Conservation (phyloP, 495 filamentous ascomycete genomes). For the Xylaria longipes region DNA sequence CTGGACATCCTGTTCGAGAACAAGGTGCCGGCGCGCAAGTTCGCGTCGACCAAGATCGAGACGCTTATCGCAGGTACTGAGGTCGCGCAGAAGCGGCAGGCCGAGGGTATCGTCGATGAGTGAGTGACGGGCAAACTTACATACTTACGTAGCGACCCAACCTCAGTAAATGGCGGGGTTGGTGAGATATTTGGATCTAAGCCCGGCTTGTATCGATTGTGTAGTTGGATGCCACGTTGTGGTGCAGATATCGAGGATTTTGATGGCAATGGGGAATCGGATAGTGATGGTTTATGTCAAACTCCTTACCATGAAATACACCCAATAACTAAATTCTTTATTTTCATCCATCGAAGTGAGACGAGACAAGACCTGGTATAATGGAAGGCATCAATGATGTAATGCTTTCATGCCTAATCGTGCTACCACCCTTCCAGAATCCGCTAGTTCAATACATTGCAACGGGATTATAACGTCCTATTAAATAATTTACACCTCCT, state of each 20-base stretch:
- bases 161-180: too few relatives aligned
- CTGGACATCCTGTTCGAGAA: constrained; percentile 66
- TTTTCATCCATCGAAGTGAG: background rate
- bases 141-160: too few relatives aligned
- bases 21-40: constrained; percentile 54
- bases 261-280: background rate
- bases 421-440: background rate
- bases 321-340: background rate
- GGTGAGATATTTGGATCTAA: background rate
- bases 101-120: constrained; percentile 24
- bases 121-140: too few relatives aligned
- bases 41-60: constrained; percentile 44
- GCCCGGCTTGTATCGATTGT: too few relatives aligned
- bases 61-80: constrained; percentile 38
- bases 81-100: constrained; percentile 39
- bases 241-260: background rate
- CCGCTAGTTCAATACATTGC: background rate
- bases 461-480: background rate
- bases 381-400: background rate
- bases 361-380: background rate
- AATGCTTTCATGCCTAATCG: background rate
- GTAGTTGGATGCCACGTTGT: background rate
- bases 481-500: constrained; percentile 6
- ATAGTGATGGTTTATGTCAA: background rate
- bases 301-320: background rate